phyloP scores from a whole-genome alignment of 164 flowering plant genomes.

The Piper betle region DNA sequence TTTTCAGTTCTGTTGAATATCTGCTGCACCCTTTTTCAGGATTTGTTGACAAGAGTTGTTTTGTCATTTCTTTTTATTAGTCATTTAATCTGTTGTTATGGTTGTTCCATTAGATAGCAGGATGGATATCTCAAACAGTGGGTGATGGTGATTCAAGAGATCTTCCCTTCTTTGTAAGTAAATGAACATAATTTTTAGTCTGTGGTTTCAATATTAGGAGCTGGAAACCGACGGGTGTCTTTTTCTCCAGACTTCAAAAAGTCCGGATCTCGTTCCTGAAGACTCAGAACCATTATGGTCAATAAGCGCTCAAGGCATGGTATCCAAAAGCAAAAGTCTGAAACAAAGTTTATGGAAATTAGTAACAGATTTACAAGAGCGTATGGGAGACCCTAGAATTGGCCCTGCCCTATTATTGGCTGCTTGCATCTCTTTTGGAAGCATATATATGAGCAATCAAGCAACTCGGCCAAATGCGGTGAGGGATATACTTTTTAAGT shows the following conservation, averaged over 20 bases:
- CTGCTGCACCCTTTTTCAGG: too few relatives aligned
- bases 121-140: slow-evolving; percentile 72
- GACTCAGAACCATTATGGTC: slow-evolving; percentile 51
- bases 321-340: slow-evolving; percentile 33
- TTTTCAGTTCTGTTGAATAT: too few relatives aligned
- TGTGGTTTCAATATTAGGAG: neutral
- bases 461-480: slow-evolving; percentile 15
- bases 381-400: slow-evolving; percentile 61
- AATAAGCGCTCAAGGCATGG: slow-evolving; percentile 29
- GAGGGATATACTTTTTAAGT: slow-evolving; percentile 11
- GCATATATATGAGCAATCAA: slow-evolving; percentile 47
- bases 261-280: slow-evolving; percentile 78
- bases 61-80: neutral
- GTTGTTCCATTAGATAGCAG: slow-evolving; percentile 37
- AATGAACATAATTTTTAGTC: neutral
- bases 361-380: slow-evolving; percentile 19
- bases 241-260: slow-evolving; percentile 43
- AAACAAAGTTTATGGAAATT: slow-evolving; percentile 27
- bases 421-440: slow-evolving; percentile 56
- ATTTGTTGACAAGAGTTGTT: neutral
- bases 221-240: neutral
- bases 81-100: neutral
- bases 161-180: slow-evolving; percentile 78
- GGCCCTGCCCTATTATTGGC: slow-evolving; percentile 68
- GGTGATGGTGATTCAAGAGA: slow-evolving; percentile 74